Conservation (phyloP, 345 rosid genomes). For the Populus deltoides region DNA sequence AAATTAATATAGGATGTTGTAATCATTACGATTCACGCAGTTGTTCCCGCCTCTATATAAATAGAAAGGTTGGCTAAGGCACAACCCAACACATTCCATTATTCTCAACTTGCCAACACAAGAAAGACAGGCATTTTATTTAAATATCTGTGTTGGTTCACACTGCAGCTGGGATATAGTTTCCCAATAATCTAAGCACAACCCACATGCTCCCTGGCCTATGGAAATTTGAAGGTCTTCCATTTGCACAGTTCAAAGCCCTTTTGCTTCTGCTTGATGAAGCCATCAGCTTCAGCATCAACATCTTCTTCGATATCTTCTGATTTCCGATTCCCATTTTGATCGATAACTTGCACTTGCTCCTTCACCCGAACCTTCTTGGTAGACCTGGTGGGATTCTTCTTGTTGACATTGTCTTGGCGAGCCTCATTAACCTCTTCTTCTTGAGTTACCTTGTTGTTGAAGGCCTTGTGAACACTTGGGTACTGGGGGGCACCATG, state of each 20-base stretch:
- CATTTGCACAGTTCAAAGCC: conserved; percentile 41
- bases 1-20: no score
- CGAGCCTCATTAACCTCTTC: conserved; percentile 7
- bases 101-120: no score
- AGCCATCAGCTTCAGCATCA: conserved; percentile 29
- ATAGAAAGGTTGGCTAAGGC: no score
- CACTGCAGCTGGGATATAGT: background rate
- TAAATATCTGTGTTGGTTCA: background rate
- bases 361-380: conserved; percentile 44
- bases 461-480: conserved; percentile 34
- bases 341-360: conserved; percentile 10
- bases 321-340: background rate
- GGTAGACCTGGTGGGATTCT: conserved; percentile 15
- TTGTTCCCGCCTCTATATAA: no score
- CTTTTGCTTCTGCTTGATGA: conserved; percentile 36
- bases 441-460: conserved; percentile 14
- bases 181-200: no score
- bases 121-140: background rate
- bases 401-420: conserved; percentile 25
- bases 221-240: conserved; percentile 35
- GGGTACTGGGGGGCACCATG: conserved; percentile 45
- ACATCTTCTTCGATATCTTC: conserved; percentile 16
- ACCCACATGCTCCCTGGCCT: background rate
- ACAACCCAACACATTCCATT: no score
- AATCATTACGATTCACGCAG: no score